Conservation (phyloP, 345 rosid species). For the Cardamine resedifolia region DNA sequence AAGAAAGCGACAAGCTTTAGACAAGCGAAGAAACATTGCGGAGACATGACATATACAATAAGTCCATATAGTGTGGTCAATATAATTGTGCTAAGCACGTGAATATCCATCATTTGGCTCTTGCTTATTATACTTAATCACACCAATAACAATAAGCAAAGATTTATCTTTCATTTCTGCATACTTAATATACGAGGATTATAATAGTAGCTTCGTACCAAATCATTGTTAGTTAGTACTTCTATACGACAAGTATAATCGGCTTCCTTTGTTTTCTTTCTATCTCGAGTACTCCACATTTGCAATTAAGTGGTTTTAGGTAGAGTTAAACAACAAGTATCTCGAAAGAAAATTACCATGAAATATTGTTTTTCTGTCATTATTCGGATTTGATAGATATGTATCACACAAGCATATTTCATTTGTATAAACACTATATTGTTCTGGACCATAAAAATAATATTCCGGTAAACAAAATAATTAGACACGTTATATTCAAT, state of each 20-base stretch:
- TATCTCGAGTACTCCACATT: background rate
- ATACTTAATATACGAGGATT: slow-evolving; percentile 5
- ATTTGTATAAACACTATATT: background rate
- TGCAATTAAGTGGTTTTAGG: background rate
- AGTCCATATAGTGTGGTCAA: slow-evolving; percentile 25
- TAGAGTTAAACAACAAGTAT: background rate
- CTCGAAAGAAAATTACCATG: background rate
- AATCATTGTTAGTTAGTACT: background rate
- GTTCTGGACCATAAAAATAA: background rate
- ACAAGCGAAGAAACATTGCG: slow-evolving; percentile 29
- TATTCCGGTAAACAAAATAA: background rate
- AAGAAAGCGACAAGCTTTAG: slow-evolving; percentile 34
- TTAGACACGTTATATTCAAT: background rate
- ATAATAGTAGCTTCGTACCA: slow-evolving; percentile 9
- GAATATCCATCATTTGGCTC: slow-evolving; percentile 45
- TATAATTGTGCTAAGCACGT: slow-evolving; percentile 44
- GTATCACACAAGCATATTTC: background rate
- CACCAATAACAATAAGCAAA: background rate
- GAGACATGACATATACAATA: slow-evolving; percentile 34
- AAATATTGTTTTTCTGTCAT: no score
- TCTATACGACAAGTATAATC: no score
- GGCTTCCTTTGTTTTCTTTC: background rate
- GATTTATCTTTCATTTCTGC: background rate
- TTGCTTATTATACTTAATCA: slow-evolving; percentile 12
- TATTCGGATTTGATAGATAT: no score